phyloP scores from a whole-genome alignment of 805 yeast genomes.

The Millerago galiae region DNA sequence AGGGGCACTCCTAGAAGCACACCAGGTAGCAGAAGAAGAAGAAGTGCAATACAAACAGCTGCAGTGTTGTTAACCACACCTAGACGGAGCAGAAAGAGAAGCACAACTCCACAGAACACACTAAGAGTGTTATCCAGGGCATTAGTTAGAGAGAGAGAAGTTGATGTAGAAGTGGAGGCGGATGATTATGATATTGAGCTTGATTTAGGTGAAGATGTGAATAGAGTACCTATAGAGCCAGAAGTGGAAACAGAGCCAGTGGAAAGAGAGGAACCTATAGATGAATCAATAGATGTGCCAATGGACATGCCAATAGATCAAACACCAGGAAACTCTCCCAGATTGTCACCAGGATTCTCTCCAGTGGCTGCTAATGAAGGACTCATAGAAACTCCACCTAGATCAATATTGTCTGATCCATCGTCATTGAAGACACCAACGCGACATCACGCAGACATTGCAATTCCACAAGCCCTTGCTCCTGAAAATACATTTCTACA shows the following conservation, averaged over 20 bases:
- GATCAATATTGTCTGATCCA: not conserved
- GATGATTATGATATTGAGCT: not conserved
- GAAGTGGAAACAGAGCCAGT: no score
- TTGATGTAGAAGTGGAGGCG: not conserved
- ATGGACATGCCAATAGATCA: no score
- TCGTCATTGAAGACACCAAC: not conserved
- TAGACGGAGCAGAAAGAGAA: slow-evolving; percentile 14
- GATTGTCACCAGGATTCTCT: no score
- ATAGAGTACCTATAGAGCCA: not conserved
- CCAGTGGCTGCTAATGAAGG: no score
- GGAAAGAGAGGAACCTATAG: no score
- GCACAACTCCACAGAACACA: slow-evolving; percentile 19
- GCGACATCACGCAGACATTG: slow-evolving; percentile 18
- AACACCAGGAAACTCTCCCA: not conserved
- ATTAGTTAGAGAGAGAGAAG: slow-evolving; percentile 7
- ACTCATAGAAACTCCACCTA: no score
- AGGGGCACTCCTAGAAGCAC: slow-evolving; percentile 20
- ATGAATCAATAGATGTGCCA: no score
- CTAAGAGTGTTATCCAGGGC: slow-evolving; percentile 20
- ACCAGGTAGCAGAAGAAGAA: slow-evolving; percentile 20
- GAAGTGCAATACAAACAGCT: slow-evolving; percentile 19
- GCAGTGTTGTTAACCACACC: slow-evolving; percentile 15
- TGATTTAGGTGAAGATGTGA: not conserved
- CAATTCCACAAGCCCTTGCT: slow-evolving; percentile 23
- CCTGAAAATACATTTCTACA: slow-evolving; percentile 10